Evolutionary conservation across 495 filamentous ascomycete genomes (phyloP), one percentile per base, ranked within the genome.

Genomic region (Penicillium flavigenum): DNA sequence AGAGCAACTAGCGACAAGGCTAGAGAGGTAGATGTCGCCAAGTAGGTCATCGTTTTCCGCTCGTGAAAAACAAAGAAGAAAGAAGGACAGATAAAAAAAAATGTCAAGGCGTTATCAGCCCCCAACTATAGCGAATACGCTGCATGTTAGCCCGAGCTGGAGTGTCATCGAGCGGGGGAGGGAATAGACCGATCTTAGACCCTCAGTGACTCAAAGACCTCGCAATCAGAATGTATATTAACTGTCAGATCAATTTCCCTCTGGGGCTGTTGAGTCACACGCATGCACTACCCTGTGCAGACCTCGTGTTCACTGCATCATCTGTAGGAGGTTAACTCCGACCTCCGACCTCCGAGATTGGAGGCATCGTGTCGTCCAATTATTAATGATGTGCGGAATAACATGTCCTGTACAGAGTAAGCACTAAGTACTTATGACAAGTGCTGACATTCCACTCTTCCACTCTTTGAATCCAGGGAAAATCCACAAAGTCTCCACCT

Each of bases 1-100:
- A 63, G 26, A n/a, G 45, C 58, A 0, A 61, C 61, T 17, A 73
- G 51, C n/a, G 60, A 39, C 29, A 73, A 43, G 61, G 70, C 71
- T 38, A 73, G 26, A 5, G 61, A 56, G 36, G 60, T 44, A 17
- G 63, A 62, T 16, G 57, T 48, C 50, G 62, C 54, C 42, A 44
- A 27, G 54, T 47, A 60, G 54, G 48, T 32, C 72, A 75, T 75
- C 42, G 59, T 58, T 63, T 19, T n/a, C 22, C 17, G 17, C 11
- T 8, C 6, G 41, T 20, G 38, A 42, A 14, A 24, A 34, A 42
- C 2, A 48, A 12, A 51, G 12, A 44, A 17, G 19, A 34, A 16
- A 34, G 19, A 19, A 5, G 7, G 7, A 34, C 12, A 11, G 20
- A 38, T 4, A 42, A 20, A 19, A 31, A 27, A 16, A 29, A 29